Evolutionary conservation across 2,329 filamentous ascomycete species (phyloP).

Genomic region (Fusarium sp.): DNA sequence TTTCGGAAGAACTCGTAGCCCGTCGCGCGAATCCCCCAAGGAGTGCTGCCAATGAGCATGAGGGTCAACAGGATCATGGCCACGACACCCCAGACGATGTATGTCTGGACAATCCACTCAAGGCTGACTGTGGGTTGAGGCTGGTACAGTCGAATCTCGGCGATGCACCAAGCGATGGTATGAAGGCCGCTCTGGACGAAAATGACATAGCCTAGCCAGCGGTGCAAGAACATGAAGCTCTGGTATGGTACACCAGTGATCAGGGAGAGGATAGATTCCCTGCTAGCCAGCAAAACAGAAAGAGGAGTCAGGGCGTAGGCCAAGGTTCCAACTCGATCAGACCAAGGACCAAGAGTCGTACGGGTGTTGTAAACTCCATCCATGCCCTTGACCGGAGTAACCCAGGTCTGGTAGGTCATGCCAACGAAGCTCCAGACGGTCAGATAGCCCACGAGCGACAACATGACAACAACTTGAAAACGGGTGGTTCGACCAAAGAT

Average conservation of each 20-base stretch:
- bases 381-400: conserved; percentile 75
- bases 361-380: conserved; percentile 74
- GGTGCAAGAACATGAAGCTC: conserved; percentile 83
- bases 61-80: conserved; percentile 76
- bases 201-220: conserved; percentile 83
- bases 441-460: conserved; percentile 73
- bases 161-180: conserved; percentile 78
- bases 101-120: conserved; percentile 73
- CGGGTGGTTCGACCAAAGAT: conserved; percentile 79
- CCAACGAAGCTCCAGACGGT: conserved; percentile 79
- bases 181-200: conserved; percentile 77
- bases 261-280: conserved; percentile 79
- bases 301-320: conserved; percentile 83
- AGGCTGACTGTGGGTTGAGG: conserved; percentile 75
- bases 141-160: conserved; percentile 78
- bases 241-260: conserved; percentile 83
- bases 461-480: conserved; percentile 75
- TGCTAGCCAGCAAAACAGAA: conserved; percentile 75
- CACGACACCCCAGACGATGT: conserved; percentile 81
- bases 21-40: conserved; percentile 72
- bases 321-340: conserved; percentile 78
- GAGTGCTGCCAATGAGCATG: conserved; percentile 72
- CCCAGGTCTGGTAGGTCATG: conserved; percentile 77
- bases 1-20: conserved; percentile 87
- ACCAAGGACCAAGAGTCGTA: conserved; percentile 75